phyloP scores from a whole-genome alignment of 768 basidiomycete species.

The Clitopilus passeckerianus region DNA sequence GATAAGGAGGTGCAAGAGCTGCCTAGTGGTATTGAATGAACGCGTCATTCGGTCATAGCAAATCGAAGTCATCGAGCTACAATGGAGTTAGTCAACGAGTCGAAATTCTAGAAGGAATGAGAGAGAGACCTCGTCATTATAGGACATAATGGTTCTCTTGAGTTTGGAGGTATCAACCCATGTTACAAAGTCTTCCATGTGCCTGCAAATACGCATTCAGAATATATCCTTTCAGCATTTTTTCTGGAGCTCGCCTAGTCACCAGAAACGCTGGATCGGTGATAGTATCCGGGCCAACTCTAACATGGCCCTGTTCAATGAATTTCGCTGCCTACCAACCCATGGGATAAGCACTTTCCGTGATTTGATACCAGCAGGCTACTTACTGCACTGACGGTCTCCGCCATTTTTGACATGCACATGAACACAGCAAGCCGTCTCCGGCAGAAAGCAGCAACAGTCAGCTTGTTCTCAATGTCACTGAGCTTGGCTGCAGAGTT shows the following conservation, averaged over 20 bases:
- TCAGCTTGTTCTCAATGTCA: constrained; percentile 94
- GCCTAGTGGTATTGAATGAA: background rate
- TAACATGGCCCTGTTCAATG: constrained; percentile 97
- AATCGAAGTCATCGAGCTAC: constrained; percentile 92
- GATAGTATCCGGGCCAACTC: constrained; percentile 93
- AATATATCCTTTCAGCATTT: constrained; percentile 3
- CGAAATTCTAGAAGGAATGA: background rate
- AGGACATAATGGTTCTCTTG: constrained; percentile 91
- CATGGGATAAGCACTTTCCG: background rate
- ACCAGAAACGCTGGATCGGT: constrained; percentile 97
- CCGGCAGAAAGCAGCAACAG: constrained; percentile 92
- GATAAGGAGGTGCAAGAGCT: too few relatives aligned
- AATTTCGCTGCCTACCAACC: constrained; percentile 84
- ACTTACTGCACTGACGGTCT: constrained; percentile 90
- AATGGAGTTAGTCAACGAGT: constrained; percentile 9
- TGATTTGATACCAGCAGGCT: background rate
- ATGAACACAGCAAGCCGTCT: constrained; percentile 89
- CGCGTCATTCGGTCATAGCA: constrained; percentile 41
- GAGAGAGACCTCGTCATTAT: constrained; percentile 84
- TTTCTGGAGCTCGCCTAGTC: constrained; percentile 46
- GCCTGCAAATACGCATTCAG: constrained; percentile 35
- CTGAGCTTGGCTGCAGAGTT: constrained; percentile 83
- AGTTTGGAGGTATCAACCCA: constrained; percentile 99
- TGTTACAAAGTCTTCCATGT: constrained; percentile 99
- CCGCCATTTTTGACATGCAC: constrained; percentile 90